Conservation (phyloP, 805 yeast genomes). For the Nematodospora valgi region DNA sequence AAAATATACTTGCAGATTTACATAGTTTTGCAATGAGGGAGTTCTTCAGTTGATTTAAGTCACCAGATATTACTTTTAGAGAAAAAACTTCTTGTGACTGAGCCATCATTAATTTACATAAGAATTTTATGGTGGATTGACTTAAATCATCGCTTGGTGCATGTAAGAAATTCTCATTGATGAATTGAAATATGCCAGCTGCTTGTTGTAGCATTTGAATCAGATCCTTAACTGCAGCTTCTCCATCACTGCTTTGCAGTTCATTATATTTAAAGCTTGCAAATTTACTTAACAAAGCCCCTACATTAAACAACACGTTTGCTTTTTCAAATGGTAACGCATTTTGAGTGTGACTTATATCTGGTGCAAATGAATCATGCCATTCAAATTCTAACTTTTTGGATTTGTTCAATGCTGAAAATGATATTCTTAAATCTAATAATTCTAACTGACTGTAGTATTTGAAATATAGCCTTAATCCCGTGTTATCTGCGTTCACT, state of each 20-base stretch:
- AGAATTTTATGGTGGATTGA: conserved; percentile 63
- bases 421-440: conserved; percentile 72
- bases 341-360: conserved; percentile 57
- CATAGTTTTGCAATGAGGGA: conserved; percentile 76
- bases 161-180: conserved; percentile 79
- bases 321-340: conserved; percentile 91
- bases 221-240: conserved; percentile 53
- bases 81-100: conserved; percentile 88
- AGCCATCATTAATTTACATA: conserved; percentile 66
- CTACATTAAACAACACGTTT: conserved; percentile 74
- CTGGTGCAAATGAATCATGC: conserved; percentile 65
- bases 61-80: conserved; percentile 53
- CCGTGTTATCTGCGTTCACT: conserved; percentile 37
- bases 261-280: conserved; percentile 35
- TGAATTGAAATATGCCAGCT: conserved; percentile 69
- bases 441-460: conserved; percentile 83
- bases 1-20: conserved; percentile 55
- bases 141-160: conserved; percentile 81
- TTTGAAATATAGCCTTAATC: conserved; percentile 54
- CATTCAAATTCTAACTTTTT: conserved; percentile 64
- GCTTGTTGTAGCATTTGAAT: conserved; percentile 66
- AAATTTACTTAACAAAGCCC: conserved; percentile 52
- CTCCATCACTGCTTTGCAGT: conserved; percentile 19
- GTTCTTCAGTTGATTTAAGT: conserved; percentile 51
- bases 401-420: conserved; percentile 44